Evolutionary conservation across 2,329 filamentous ascomycete genomes (phyloP), one percentile per base, ranked within the genome.

Genomic region (Seiridium cupressi): DNA sequence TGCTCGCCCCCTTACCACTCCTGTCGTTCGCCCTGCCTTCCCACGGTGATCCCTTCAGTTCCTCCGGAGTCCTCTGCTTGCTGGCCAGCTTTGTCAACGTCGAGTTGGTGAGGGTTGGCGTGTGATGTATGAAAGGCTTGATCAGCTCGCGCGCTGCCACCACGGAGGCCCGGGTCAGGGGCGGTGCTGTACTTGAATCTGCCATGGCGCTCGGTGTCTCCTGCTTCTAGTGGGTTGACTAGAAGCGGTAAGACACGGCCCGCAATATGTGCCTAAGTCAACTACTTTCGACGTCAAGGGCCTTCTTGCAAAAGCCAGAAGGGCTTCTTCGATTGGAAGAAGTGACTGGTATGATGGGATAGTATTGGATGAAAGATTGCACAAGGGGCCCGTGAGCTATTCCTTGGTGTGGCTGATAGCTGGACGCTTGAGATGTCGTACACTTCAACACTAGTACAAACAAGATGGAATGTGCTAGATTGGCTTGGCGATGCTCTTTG

Each of bases 51-150:
- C 80, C 83, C 49, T 73, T 68, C 0, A 90, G 78, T 4, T 83
- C 79, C 3, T 80, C 77, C 2, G 76, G 58, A 0, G 81, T 73
- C 64, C 90, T 88, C 6, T 90, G 85, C 31, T 85, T 88, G 2
- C 91, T 96, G 13, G 93, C 93, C 62, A 97, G 79, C 10, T 70
- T 73, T 67, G 89, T 86, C 61, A 98, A 83, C 0, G 92, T 93
- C 26, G 81, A 81, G 76, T 88, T 93, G 60, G 92, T 96, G 7
- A 94, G 80, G 35, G 96, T 86, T 2, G 93, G 93, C 6, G 94
- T 98, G 68, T 80, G 82, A 79, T 97, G 92, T 72, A 98, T 85
- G 77, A 91, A 85, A 1, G 84, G 81, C 69, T 85, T 81, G 73
- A 98, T 92, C 55, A 92, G 82, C 51, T 80, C 75, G 77, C 92